Evolutionary conservation across 208 protist species (phyloP).

Genomic region (Trypanosoma conorhini): DNA sequence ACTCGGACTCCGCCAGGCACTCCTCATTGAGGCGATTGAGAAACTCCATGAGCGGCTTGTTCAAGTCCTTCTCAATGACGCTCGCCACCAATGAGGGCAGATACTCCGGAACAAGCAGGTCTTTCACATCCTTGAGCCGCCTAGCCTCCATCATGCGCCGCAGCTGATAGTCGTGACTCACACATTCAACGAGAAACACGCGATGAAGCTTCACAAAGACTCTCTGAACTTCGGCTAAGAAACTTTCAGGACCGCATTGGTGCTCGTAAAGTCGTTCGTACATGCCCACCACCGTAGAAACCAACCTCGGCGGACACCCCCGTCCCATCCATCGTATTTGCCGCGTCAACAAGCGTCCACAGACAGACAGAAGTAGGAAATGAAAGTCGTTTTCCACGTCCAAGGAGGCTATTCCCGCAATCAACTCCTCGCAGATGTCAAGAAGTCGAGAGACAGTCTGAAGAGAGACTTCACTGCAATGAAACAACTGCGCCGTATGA

Average conservation of each 20-base stretch:
- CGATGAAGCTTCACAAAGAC: slow-evolving; percentile 69
- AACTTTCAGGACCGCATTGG: slow-evolving; percentile 17
- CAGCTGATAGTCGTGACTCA: slow-evolving; percentile 84
- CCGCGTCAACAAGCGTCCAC: slow-evolving; percentile 60
- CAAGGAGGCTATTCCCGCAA: neutral
- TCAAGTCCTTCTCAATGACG: slow-evolving; percentile 74
- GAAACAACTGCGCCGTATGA: slow-evolving; percentile 18
- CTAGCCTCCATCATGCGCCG: slow-evolving; percentile 68
- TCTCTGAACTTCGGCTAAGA: slow-evolving; percentile 43
- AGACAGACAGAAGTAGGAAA: slow-evolving; percentile 61
- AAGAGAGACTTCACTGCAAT: slow-evolving; percentile 20
- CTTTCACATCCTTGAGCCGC: slow-evolving; percentile 61
- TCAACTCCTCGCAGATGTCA: slow-evolving; percentile 25
- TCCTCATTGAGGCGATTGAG: slow-evolving; percentile 76
- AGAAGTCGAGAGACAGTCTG: slow-evolving; percentile 36
- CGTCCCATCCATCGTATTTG: slow-evolving; percentile 62
- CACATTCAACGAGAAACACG: slow-evolving; percentile 69
- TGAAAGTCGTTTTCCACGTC: slow-evolving; percentile 24
- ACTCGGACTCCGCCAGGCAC: slow-evolving; percentile 60
- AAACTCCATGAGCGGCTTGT: slow-evolving; percentile 82
- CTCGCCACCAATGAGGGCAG: slow-evolving; percentile 59
- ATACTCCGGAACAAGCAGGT: slow-evolving; percentile 62
- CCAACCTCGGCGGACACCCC: slow-evolving; percentile 55
- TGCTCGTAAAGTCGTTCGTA: slow-evolving; percentile 44
- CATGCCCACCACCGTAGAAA: slow-evolving; percentile 48